A percentile compares a stretch with the other conserved stretches of the same genome.
Conservation (phyloP, 768 basidiomycete genomes). For the Macrolepiota fuliginosa region DNA sequence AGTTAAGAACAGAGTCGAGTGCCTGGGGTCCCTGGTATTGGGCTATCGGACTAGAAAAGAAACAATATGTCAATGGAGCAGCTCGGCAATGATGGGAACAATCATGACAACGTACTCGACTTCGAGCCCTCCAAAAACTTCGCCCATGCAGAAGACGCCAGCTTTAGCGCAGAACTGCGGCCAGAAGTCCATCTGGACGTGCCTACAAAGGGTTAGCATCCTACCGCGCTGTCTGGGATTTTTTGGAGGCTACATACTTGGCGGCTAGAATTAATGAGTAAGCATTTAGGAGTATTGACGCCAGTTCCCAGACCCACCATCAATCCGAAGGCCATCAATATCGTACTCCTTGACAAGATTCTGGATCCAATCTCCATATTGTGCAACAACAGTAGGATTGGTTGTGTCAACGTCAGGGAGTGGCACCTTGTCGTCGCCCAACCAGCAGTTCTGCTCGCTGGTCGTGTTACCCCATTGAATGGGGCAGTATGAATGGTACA, state of each 20-base stretch:
- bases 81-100: not conserved
- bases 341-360: slow-evolving; percentile 65
- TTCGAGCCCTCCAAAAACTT: slow-evolving; percentile 61
- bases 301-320: slow-evolving; percentile 38
- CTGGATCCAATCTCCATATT: slow-evolving; percentile 68
- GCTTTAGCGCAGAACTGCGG: slow-evolving; percentile 69
- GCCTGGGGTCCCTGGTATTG: slow-evolving; percentile 59
- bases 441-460: slow-evolving; percentile 77
- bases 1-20: slow-evolving; percentile 72
- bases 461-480: slow-evolving; percentile 70
- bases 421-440: slow-evolving; percentile 73
- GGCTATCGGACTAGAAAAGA: slow-evolving; percentile 44
- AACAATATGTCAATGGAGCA: not conserved
- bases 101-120: slow-evolving; percentile 37
- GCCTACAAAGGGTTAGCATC: slow-evolving; percentile 37
- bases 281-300: slow-evolving; percentile 19
- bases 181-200: slow-evolving; percentile 78
- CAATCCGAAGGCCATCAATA: slow-evolving; percentile 87
- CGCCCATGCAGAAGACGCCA: slow-evolving; percentile 84
- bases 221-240: not conserved
- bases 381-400: slow-evolving; percentile 56
- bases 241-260: slow-evolving; percentile 29
- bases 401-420: slow-evolving; percentile 80
- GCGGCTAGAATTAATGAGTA: slow-evolving; percentile 39
- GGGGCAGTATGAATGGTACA: slow-evolving; percentile 79